Evolutionary conservation across 192 early-diverging fungal genomes (phyloP).

Genomic region (Allomyces arbusculus): DNA sequence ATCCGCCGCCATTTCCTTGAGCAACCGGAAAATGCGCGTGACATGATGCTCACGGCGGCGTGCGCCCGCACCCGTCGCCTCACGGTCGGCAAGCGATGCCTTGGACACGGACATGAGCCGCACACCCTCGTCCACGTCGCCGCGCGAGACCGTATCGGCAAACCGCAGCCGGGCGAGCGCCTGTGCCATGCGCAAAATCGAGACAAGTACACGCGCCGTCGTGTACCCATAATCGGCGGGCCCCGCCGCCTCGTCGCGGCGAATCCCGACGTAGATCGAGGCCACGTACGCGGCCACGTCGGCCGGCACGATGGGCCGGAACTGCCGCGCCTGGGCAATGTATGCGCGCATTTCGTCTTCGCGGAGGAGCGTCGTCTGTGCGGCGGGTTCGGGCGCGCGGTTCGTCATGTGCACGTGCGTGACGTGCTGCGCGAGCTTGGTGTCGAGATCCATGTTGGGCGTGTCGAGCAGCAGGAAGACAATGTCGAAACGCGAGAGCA

Average conservation of each 20-base stretch:
- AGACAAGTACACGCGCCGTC: conserved; percentile 66
- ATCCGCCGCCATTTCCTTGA: conserved; percentile 47
- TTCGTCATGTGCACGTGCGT: conserved; percentile 81
- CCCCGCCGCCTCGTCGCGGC: conserved; percentile 17
- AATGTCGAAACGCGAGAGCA: conserved; percentile 83
- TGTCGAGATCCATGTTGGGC: conserved; percentile 55
- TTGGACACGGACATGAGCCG: conserved; percentile 81
- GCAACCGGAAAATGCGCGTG: conserved; percentile 50
- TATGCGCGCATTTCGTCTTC: conserved; percentile 63
- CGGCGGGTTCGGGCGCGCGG: conserved; percentile 6
- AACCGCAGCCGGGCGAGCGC: conserved; percentile 63
- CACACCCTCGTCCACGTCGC: conserved; percentile 74
- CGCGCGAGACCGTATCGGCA: conserved; percentile 35
- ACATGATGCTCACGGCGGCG: conserved; percentile 23
- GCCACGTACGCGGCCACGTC: conserved; percentile 70
- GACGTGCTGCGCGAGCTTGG: conserved; percentile 66
- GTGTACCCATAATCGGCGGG: conserved; percentile 51
- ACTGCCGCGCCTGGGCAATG: conserved; percentile 57
- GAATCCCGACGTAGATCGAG: conserved; percentile 59
- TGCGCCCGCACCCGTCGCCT: conserved; percentile 14
- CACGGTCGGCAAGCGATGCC: conserved; percentile 48
- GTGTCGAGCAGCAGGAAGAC: conserved; percentile 77
- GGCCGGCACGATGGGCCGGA: conserved; percentile 47
- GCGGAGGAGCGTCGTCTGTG: conserved; percentile 13
- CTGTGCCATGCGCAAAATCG: conserved; percentile 61